Percentiles rank a stretch among this genome's conserved stretches.
Conservation (phyloP, 2,329 filamentous ascomycete species). For the Penicillium sp. region DNA sequence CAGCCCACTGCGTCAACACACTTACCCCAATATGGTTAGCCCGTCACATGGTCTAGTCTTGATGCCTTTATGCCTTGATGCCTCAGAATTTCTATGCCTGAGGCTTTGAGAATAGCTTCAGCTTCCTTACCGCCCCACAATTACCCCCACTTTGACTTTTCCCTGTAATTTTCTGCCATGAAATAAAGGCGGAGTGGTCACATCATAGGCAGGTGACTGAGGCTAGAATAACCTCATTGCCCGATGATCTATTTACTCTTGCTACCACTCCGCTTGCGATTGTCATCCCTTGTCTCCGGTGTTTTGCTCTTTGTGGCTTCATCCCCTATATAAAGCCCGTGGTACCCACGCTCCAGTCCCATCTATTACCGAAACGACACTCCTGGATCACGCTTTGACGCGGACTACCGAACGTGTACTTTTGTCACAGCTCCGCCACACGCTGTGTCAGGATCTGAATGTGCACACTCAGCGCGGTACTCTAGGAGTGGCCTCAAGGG, state of each 20-base stretch:
- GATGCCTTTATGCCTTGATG: background rate
- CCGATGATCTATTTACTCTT: slow-evolving; percentile 14
- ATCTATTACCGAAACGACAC: slow-evolving; percentile 10
- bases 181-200: slow-evolving; percentile 9
- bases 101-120: background rate
- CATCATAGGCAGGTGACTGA: slow-evolving; percentile 28
- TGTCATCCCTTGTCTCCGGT: slow-evolving; percentile 9
- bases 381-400: slow-evolving; percentile 12
- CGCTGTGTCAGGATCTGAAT: slow-evolving; percentile 18
- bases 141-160: slow-evolving; percentile 21
- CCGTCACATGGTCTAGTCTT: slow-evolving; percentile 19
- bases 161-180: slow-evolving; percentile 17
- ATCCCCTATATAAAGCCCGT: background rate
- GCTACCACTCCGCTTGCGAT: slow-evolving; percentile 15
- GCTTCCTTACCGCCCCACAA: background rate
- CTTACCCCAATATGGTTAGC: slow-evolving; percentile 22
- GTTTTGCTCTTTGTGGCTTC: background rate
- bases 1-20: slow-evolving; percentile 30
- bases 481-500: slow-evolving; percentile 19
- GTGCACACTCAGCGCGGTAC: slow-evolving; percentile 8
- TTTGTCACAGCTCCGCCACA: slow-evolving; percentile 17
- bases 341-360: background rate
- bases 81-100: background rate
- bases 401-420: slow-evolving; percentile 18
- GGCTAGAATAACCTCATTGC: slow-evolving; percentile 32